Evolutionary conservation across 2,329 filamentous ascomycete genomes (phyloP).

Genomic region (Calonectria hongkongensis): DNA sequence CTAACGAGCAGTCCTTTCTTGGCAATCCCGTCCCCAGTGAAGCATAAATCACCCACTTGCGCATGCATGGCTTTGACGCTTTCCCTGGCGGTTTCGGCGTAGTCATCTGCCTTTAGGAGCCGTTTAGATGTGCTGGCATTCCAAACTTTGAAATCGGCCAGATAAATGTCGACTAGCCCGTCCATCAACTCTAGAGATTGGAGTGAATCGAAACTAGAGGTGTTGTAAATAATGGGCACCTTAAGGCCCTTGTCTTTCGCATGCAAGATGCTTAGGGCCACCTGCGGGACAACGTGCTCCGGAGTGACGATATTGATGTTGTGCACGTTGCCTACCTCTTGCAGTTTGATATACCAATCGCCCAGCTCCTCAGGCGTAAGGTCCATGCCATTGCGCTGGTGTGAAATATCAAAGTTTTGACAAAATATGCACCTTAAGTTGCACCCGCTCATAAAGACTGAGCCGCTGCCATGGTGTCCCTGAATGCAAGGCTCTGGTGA

Average conservation of each 20-base stretch:
- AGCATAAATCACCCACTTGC: conserved; percentile 89
- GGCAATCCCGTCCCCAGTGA: conserved; percentile 87
- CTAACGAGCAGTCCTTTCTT: conserved; percentile 85
- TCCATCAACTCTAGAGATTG: conserved; percentile 84
- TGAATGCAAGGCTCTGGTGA: conserved; percentile 84
- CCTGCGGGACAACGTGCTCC: conserved; percentile 90
- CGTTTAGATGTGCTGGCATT: conserved; percentile 78
- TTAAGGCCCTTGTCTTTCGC: conserved; percentile 81
- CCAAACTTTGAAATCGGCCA: conserved; percentile 94
- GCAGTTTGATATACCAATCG: conserved; percentile 89
- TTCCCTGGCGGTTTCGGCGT: conserved; percentile 82
- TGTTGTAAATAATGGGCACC: conserved; percentile 89
- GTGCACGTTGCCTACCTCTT: conserved; percentile 86
- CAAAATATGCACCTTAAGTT: conserved; percentile 86
- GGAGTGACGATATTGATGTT: conserved; percentile 93
- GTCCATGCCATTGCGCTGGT: conserved; percentile 87
- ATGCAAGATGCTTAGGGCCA: conserved; percentile 84
- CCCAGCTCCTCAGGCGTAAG: conserved; percentile 86
- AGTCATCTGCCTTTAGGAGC: conserved; percentile 86
- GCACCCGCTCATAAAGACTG: conserved; percentile 87
- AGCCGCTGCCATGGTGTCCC: conserved; percentile 86
- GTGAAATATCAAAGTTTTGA: conserved; percentile 89
- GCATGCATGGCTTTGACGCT: conserved; percentile 87
- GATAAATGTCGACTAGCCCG: conserved; percentile 88
- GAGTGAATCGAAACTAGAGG: conserved; percentile 85